Conservation (phyloP, 345 rosid genomes). For the Gossypium turneri region DNA sequence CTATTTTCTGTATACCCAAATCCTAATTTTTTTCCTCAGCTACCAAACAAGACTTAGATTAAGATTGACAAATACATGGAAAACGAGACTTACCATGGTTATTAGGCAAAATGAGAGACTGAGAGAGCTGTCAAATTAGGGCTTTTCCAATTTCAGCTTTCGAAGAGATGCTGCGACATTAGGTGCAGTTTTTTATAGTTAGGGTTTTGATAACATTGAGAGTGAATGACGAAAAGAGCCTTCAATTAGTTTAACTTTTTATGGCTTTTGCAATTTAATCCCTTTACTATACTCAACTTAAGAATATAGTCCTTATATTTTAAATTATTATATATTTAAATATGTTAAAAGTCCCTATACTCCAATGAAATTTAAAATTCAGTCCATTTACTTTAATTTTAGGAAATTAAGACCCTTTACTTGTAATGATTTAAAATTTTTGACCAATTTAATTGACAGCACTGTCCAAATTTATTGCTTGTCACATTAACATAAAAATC, state of each 20-base stretch:
- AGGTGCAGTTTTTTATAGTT: background rate
- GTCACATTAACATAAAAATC: too few relatives aligned
- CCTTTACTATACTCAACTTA: too few relatives aligned
- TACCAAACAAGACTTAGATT: background rate
- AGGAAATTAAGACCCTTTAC: too few relatives aligned
- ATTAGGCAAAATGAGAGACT: background rate
- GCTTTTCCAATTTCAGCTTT: background rate
- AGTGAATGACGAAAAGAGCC: background rate
- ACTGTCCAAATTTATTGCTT: too few relatives aligned
- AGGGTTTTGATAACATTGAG: background rate
- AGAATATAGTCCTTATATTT: too few relatives aligned
- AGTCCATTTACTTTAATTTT: too few relatives aligned
- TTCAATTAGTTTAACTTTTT: background rate
- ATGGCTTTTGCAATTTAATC: too few relatives aligned
- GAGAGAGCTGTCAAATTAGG: background rate
- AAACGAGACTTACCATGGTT: constrained; percentile 17
- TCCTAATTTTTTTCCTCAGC: background rate
- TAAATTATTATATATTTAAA: too few relatives aligned
- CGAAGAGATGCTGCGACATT: background rate
- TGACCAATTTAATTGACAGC: too few relatives aligned
- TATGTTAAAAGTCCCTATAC: too few relatives aligned
- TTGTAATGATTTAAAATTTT: too few relatives aligned
- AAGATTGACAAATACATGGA: background rate
- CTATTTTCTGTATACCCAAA: background rate
- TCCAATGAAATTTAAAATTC: too few relatives aligned